Percentiles rank a stretch among this genome's conserved stretches.
phyloP scores from a whole-genome alignment of 805 yeast species.

The Yarrowia sp. region DNA sequence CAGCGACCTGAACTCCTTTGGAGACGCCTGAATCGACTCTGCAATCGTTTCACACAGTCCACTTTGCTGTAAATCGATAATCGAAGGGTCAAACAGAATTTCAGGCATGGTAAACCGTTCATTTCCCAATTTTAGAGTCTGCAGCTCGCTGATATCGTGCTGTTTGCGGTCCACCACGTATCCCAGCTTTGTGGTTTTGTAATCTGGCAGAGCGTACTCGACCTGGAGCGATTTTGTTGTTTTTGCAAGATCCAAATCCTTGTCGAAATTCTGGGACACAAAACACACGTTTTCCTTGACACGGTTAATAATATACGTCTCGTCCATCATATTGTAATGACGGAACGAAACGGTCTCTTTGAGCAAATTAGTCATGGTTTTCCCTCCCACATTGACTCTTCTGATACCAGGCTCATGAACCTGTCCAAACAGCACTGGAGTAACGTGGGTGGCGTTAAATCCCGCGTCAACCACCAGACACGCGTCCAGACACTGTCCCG shows the following conservation, averaged over 20 bases:
- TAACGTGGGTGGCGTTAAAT: constrained; percentile 77
- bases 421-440: constrained; percentile 77
- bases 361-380: constrained; percentile 73
- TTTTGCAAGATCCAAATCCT: constrained; percentile 45
- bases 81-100: constrained; percentile 77
- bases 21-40: constrained; percentile 64
- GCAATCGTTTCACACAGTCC: constrained; percentile 71
- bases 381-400: constrained; percentile 83
- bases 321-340: constrained; percentile 91
- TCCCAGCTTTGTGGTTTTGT: constrained; percentile 75
- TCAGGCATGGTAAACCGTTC: constrained; percentile 91
- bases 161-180: constrained; percentile 43
- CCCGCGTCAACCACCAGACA: constrained; percentile 87
- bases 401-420: constrained; percentile 73
- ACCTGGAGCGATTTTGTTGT: constrained; percentile 41
- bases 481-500: constrained; percentile 42
- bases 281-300: constrained; percentile 77
- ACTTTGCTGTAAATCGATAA: constrained; percentile 70
- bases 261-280: constrained; percentile 58
- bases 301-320: constrained; percentile 74
- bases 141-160: constrained; percentile 42
- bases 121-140: constrained; percentile 65
- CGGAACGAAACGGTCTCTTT: constrained; percentile 84
- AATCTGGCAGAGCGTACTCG: constrained; percentile 84
- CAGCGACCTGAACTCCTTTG: constrained; percentile 66